Evolutionary conservation across 257 asterid species (phyloP).

Genomic region (Rehmannia glutinosa): DNA sequence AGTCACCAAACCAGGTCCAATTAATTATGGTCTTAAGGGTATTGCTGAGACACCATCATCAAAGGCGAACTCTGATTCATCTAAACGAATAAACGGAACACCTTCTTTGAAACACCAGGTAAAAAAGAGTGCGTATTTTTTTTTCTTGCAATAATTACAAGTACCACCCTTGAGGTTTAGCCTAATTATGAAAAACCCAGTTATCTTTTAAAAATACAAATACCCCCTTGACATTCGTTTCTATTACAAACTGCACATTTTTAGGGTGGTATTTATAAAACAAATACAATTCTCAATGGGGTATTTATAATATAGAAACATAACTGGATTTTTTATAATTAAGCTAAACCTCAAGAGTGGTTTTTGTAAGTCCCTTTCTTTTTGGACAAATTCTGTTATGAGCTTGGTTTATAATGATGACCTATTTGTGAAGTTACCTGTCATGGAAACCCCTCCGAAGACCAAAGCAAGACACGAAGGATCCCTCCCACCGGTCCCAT

Average conservation of each 20-base stretch:
- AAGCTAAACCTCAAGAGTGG: background rate
- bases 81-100: conserved; percentile 40
- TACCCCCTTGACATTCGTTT: background rate
- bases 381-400: background rate
- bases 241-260: background rate
- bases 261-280: background rate
- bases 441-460: conserved; percentile 60
- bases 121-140: background rate
- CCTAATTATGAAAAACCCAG: background rate
- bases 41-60: conserved; percentile 43
- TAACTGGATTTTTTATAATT: background rate
- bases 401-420: conserved; percentile 14
- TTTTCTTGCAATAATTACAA: background rate
- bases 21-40: conserved; percentile 32
- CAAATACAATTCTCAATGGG: background rate
- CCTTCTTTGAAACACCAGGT: conserved; percentile 81
- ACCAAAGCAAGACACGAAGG: conserved; percentile 60
- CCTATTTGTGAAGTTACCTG: conserved; percentile 46
- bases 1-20: conserved; percentile 36
- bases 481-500: conserved; percentile 46
- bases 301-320: background rate
- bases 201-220: background rate
- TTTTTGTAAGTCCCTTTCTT: too few relatives aligned
- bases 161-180: background rate
- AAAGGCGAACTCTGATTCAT: conserved; percentile 41